Conservation (phyloP, 192 early-diverging fungal genomes). For the Backusella tuberculispora region DNA sequence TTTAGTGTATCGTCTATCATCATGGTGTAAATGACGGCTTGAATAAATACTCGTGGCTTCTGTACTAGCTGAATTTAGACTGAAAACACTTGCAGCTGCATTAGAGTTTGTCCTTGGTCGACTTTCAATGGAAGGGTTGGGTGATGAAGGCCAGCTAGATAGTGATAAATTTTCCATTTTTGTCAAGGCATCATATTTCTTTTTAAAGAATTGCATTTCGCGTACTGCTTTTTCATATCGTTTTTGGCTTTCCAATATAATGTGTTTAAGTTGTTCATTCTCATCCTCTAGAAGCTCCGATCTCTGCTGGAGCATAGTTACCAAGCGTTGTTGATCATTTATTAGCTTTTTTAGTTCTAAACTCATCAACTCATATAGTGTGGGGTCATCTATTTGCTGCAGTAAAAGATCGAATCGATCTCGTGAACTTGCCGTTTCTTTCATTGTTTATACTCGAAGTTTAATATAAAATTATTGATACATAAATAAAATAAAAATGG, state of each 20-base stretch:
- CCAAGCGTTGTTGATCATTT: conserved; percentile 21
- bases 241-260: conserved; percentile 24
- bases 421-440: neutral
- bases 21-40: neutral
- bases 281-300: conserved; percentile 22
- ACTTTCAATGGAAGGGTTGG: neutral
- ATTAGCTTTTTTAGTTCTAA: conserved; percentile 19
- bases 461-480: neutral
- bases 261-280: conserved; percentile 2
- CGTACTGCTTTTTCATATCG: conserved; percentile 46
- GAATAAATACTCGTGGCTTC: conserved; percentile 21
- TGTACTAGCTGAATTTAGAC: conserved; percentile 10
- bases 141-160: neutral
- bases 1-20: neutral
- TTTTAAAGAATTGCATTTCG: conserved; percentile 44
- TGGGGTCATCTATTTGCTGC: neutral
- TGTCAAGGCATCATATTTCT: conserved; percentile 27
- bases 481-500: neutral
- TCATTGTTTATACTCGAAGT: neutral
- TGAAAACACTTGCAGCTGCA: conserved; percentile 20
- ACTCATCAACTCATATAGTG: conserved; percentile 15
- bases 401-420: conserved; percentile 18
- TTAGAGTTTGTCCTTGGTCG: conserved; percentile 16
- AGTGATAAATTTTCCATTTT: neutral
- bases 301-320: conserved; percentile 17